Conservation (phyloP, 2,329 filamentous ascomycete genomes). For the Fusarium circinatum region DNA sequence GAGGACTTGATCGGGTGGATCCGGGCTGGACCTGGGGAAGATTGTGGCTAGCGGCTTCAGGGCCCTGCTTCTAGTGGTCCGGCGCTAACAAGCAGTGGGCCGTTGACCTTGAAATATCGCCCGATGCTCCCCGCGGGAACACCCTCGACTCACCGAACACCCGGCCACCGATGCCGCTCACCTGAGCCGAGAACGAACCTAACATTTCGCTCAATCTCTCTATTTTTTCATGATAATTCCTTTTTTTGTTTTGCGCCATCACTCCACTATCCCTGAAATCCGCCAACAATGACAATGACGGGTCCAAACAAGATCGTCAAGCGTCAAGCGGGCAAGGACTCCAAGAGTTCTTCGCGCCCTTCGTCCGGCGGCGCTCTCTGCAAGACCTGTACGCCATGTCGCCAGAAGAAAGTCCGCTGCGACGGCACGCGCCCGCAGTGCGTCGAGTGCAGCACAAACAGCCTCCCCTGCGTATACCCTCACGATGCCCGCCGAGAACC, state of each 20-base stretch:
- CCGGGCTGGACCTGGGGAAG: constrained; percentile 36
- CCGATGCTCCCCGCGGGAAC: constrained; percentile 34
- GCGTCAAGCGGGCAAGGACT: constrained; percentile 35
- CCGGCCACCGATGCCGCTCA: constrained; percentile 38
- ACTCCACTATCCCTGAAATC: not conserved
- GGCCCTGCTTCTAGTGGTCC: constrained; percentile 31
- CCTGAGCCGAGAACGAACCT: constrained; percentile 15
- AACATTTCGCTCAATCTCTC: constrained; percentile 10
- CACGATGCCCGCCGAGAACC: constrained; percentile 48
- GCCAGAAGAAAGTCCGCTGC: constrained; percentile 51
- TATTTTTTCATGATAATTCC: not conserved
- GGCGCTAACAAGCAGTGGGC: constrained; percentile 30
- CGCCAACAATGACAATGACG: constrained; percentile 22
- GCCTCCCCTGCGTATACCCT: constrained; percentile 47
- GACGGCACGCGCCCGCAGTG: constrained; percentile 49
- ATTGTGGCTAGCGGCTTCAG: constrained; percentile 19
- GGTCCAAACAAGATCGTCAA: constrained; percentile 40
- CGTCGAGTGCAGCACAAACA: constrained; percentile 45
- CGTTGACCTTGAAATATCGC: constrained; percentile 36
- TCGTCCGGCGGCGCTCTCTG: constrained; percentile 43
- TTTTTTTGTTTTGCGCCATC: not conserved
- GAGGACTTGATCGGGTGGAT: constrained; percentile 33
- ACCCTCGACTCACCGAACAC: constrained; percentile 22
- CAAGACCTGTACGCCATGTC: constrained; percentile 51
- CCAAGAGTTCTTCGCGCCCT: constrained; percentile 31